phyloP scores from a whole-genome alignment of 2,329 filamentous ascomycete species.

The Xylaria sp. region DNA sequence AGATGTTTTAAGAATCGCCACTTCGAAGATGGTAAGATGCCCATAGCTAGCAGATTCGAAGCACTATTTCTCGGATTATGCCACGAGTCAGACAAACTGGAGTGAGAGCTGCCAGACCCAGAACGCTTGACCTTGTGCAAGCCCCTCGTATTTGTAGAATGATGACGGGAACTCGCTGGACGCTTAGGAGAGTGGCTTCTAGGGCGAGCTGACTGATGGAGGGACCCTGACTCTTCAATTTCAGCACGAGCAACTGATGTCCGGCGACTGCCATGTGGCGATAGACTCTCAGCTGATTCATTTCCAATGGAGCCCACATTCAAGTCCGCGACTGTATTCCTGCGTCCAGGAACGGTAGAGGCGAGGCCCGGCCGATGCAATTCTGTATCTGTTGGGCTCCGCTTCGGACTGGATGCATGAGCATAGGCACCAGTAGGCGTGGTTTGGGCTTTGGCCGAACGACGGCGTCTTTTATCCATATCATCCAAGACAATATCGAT shows the following conservation, averaged over 20 bases:
- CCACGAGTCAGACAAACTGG: slow-evolving; percentile 75
- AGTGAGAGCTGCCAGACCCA: slow-evolving; percentile 92
- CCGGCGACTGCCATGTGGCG: slow-evolving; percentile 52
- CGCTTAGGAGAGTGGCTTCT: slow-evolving; percentile 85
- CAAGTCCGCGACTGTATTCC: slow-evolving; percentile 61
- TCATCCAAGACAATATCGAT: slow-evolving; percentile 96
- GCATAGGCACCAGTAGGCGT: slow-evolving; percentile 81
- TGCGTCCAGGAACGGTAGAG: slow-evolving; percentile 70
- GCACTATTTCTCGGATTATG: slow-evolving; percentile 76
- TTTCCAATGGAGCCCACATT: slow-evolving; percentile 69
- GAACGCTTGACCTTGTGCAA: slow-evolving; percentile 84
- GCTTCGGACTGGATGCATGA: slow-evolving; percentile 64
- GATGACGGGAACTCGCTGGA: slow-evolving; percentile 79
- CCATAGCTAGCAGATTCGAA: slow-evolving; percentile 78
- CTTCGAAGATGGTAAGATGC: slow-evolving; percentile 82
- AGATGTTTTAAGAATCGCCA: slow-evolving; percentile 96
- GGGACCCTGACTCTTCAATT: slow-evolving; percentile 59
- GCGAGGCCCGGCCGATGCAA: slow-evolving; percentile 74
- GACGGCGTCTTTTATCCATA: slow-evolving; percentile 88
- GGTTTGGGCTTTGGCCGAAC: slow-evolving; percentile 85
- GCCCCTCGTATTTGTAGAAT: slow-evolving; percentile 72
- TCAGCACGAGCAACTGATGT: slow-evolving; percentile 61
- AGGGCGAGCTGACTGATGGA: slow-evolving; percentile 62
- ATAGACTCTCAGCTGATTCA: slow-evolving; percentile 58
- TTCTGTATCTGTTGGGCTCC: slow-evolving; percentile 74